These are phyloP conservation scores for Vitis cinerea DNA, from an alignment of 164 flowering plant genomes.

Conservation along the genomic window DNA sequence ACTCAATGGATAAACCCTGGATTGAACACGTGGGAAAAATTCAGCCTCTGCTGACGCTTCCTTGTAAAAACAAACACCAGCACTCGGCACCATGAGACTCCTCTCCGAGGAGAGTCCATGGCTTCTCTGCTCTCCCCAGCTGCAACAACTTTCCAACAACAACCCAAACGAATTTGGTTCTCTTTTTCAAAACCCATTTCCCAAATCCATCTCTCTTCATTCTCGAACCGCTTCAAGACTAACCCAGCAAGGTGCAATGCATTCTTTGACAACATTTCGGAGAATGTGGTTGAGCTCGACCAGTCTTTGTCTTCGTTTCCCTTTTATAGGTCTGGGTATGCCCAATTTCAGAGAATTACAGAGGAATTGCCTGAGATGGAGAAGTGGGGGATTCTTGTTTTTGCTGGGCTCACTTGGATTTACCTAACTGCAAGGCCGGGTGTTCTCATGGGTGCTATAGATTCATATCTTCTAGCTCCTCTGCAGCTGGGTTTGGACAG, in stretches of 20 bases:
- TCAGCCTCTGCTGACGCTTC: conserved; percentile 46
- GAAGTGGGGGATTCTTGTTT: conserved; percentile 59
- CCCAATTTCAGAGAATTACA: conserved; percentile 43
- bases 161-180: conserved; percentile 16
- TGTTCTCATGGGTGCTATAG: conserved; percentile 85
- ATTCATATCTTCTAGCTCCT: conserved; percentile 86
- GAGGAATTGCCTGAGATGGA: conserved; percentile 57
- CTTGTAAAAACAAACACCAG: background rate
- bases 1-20: conserved; percentile 27
- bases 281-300: conserved; percentile 27
- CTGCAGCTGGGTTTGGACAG: conserved; percentile 68
- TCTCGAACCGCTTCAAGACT: conserved; percentile 16
- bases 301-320: conserved; percentile 42
- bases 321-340: conserved; percentile 38
- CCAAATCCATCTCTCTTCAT: conserved; percentile 7
- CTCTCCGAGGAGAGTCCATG: conserved; percentile 30
- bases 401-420: conserved; percentile 72
- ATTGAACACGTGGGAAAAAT: conserved; percentile 40
- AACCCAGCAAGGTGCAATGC: conserved; percentile 46
- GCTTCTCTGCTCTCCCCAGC: conserved; percentile 59
- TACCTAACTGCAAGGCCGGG: conserved; percentile 97
- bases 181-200: conserved; percentile 25
- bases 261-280: conserved; percentile 33
- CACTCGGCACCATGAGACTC: background rate
- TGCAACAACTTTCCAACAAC: conserved; percentile 38